Evolutionary conservation across 2,329 filamentous ascomycete genomes (phyloP).

Genomic region (Sclerotinia borealis): DNA sequence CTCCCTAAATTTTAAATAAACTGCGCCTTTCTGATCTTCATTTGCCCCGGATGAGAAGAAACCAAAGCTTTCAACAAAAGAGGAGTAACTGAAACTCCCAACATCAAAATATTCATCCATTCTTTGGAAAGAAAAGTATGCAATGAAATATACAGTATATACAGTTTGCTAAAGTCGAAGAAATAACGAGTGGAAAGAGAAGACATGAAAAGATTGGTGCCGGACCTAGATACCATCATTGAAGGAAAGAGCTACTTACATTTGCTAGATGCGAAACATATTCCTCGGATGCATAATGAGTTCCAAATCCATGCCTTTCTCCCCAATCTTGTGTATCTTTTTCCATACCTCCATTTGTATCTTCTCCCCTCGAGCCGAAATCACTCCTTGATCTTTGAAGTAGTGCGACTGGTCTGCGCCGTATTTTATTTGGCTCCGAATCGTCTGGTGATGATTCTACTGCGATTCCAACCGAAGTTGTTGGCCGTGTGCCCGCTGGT

Average conservation of each 20-base stretch:
- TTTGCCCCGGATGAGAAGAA: neutral
- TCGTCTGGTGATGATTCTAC: slow-evolving; percentile 30
- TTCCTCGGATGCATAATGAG: slow-evolving; percentile 65
- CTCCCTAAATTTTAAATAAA: neutral
- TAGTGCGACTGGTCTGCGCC: slow-evolving; percentile 24
- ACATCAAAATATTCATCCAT: slow-evolving; percentile 7
- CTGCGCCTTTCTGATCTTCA: neutral
- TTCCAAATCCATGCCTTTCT: slow-evolving; percentile 64
- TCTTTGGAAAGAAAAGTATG: neutral
- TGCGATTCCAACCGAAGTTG: slow-evolving; percentile 20
- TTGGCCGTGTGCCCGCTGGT: slow-evolving; percentile 14
- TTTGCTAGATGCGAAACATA: slow-evolving; percentile 62
- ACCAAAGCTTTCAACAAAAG: neutral
- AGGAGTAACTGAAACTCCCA: neutral
- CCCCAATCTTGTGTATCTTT: slow-evolving; percentile 31
- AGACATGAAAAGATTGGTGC: neutral
- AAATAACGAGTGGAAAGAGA: neutral
- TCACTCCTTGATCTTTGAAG: slow-evolving; percentile 44
- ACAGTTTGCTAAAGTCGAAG: neutral
- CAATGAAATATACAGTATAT: neutral
- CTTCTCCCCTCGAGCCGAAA: slow-evolving; percentile 41
- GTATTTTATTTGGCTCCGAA: slow-evolving; percentile 22
- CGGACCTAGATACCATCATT: neutral
- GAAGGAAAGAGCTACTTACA: slow-evolving; percentile 38
- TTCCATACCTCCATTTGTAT: slow-evolving; percentile 22